Evolutionary conservation across 306 rosid species (phyloP), one percentile per base, ranked within the genome.

Genomic region (Fragaria ananassa): DNA sequence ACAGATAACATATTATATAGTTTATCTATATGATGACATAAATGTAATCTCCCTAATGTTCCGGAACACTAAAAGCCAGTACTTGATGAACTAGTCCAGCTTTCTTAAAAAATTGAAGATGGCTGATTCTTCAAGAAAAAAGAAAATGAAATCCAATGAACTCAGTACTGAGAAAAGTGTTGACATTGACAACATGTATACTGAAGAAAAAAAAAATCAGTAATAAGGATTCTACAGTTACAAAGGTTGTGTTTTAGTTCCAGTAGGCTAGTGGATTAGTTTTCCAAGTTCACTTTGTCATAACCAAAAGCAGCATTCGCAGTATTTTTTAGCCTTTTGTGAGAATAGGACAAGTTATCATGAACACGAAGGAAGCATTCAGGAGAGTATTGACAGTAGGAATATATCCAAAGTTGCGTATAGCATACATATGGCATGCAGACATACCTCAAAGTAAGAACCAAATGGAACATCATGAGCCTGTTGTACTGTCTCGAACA

Each of bases 401-500:
- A 65, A 65, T 31, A 62, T 27, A 17, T 63, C 23, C 11, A 17
- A 14, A 15, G 18, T 17, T 14, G 17, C 7, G 4, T 62, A 25
- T 6, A 61, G 14, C 10, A 29, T n/a, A 6, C 1, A 19, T 10
- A 8, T 66, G 71, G 11, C 71, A 39, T 41, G 71, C 50, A n/a
- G 50, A 6, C 72, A 54, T 83, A 95, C 98, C 98, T 95, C 98
- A 80, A 95, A 95, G 81, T 83, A 86, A 37, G 97, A 88, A 74
- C 97, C 98, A 78, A 92, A 92, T 67, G 98, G 98, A 77, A 95
- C 98, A 85, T 95, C 98, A 78, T 90, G 98, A n/a, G 98, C 98
- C 70, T 92, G 95, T 79, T 92, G 98, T 69, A 95, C 97, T 14
- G 95, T 92, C 83, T 95, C 98, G 78, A 92, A 92, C 80, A 92